Conservation (phyloP, 208 protist genomes). For the Leishmania martiniquensis region DNA sequence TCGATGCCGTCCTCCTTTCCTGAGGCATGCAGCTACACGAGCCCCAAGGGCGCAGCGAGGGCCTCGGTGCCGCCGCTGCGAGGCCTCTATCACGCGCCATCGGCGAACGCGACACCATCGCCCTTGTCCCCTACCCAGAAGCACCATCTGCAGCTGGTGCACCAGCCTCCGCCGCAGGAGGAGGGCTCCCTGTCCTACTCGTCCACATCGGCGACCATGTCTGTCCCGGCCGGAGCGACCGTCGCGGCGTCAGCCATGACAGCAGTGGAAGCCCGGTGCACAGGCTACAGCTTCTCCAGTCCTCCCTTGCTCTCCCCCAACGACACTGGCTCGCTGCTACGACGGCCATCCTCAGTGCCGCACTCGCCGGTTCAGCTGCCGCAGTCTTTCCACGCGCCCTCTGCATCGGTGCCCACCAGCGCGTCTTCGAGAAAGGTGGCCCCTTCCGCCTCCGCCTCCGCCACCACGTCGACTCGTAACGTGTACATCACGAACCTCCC, state of each 20-base stretch:
- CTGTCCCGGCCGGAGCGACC: background rate
- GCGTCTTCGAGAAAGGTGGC: constrained; percentile 7
- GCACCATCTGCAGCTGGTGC: background rate
- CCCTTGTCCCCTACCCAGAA: background rate
- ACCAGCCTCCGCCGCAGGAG: too few relatives aligned
- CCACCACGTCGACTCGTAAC: constrained; percentile 35
- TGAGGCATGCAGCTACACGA: background rate
- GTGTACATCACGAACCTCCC: constrained; percentile 72
- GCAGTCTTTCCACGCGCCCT: background rate
- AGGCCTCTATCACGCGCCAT: background rate
- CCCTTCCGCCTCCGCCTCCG: background rate
- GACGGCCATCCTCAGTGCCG: background rate
- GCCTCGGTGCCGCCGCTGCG: background rate
- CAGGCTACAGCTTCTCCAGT: constrained; percentile 7
- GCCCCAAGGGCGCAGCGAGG: background rate
- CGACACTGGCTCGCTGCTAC: constrained; percentile 6
- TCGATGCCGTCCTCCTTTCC: background rate
- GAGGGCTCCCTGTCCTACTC: constrained; percentile 7
- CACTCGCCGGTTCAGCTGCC: background rate
- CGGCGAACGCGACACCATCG: background rate
- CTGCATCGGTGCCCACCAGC: background rate
- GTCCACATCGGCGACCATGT: constrained; percentile 7
- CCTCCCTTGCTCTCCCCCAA: constrained; percentile 18
- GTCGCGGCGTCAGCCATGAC: background rate
- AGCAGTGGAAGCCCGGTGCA: background rate